Conservation (phyloP, 1,139 yeast species). For the Yamadazyma oceani region DNA sequence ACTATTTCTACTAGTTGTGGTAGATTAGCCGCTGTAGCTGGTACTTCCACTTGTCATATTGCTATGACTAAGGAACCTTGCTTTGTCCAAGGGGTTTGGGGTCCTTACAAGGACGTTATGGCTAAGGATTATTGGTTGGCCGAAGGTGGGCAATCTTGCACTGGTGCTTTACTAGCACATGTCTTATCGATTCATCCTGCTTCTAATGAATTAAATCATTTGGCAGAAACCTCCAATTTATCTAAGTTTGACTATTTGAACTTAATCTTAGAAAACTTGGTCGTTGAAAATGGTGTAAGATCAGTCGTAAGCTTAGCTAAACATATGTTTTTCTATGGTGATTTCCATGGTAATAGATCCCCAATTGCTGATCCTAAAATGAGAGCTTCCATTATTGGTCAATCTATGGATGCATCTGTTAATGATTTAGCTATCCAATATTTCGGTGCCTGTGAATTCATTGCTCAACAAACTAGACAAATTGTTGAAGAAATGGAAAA, state of each 20-base stretch:
- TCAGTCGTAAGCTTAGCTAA: slow-evolving; percentile 80
- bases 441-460: slow-evolving; percentile 93
- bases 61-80: slow-evolving; percentile 83
- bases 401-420: slow-evolving; percentile 83
- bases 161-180: slow-evolving; percentile 91
- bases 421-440: slow-evolving; percentile 84
- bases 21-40: slow-evolving; percentile 95
- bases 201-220: slow-evolving; percentile 61
- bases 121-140: slow-evolving; percentile 91
- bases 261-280: slow-evolving; percentile 66
- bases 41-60: slow-evolving; percentile 96
- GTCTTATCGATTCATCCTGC: slow-evolving; percentile 93
- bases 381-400: slow-evolving; percentile 94
- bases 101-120: slow-evolving; percentile 92
- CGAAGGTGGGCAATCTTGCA: slow-evolving; percentile 98
- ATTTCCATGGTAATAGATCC: slow-evolving; percentile 93
- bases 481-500: slow-evolving; percentile 82
- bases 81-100: slow-evolving; percentile 98
- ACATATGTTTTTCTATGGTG: slow-evolving; percentile 90
- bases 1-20: slow-evolving; percentile 65
- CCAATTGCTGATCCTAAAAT: slow-evolving; percentile 93
- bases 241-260: slow-evolving; percentile 85
- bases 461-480: slow-evolving; percentile 96
- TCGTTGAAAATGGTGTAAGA: slow-evolving; percentile 53
- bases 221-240: slow-evolving; percentile 62